Conservation (phyloP, 208 protist species). For the Leishmania mexicana region DNA sequence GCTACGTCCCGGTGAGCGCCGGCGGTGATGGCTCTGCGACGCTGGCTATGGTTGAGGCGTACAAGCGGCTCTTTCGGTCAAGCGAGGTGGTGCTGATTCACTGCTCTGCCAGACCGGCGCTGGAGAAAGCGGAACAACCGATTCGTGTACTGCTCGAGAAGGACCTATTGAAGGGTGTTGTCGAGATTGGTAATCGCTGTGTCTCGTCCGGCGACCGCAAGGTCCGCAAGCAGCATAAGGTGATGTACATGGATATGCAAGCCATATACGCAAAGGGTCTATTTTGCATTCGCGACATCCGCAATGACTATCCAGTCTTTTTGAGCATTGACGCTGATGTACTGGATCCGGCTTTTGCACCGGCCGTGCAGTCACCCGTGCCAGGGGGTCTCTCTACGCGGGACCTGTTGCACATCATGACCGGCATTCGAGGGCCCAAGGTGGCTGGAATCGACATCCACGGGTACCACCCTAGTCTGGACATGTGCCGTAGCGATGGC, state of each 20-base stretch:
- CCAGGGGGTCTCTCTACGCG: slow-evolving; percentile 75
- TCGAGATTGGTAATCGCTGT: slow-evolving; percentile 79
- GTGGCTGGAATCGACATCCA: slow-evolving; percentile 83
- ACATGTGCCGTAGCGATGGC: slow-evolving; percentile 60
- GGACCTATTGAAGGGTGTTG: slow-evolving; percentile 69
- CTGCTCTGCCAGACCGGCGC: slow-evolving; percentile 57
- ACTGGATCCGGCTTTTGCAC: slow-evolving; percentile 80
- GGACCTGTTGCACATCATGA: slow-evolving; percentile 81
- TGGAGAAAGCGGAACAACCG: slow-evolving; percentile 41
- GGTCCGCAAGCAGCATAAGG: slow-evolving; percentile 76
- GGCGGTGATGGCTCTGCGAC: slow-evolving; percentile 78
- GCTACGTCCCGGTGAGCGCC: slow-evolving; percentile 76
- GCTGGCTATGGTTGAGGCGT: slow-evolving; percentile 75
- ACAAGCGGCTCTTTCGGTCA: slow-evolving; percentile 73
- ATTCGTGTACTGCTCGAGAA: slow-evolving; percentile 77
- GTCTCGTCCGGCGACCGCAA: slow-evolving; percentile 67
- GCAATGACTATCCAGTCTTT: slow-evolving; percentile 87
- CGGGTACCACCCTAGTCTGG: slow-evolving; percentile 65
- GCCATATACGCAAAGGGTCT: slow-evolving; percentile 86
- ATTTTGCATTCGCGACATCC: slow-evolving; percentile 85
- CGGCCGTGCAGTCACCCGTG: slow-evolving; percentile 54
- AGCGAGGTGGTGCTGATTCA: slow-evolving; percentile 84
- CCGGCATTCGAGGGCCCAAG: slow-evolving; percentile 73
- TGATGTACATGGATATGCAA: slow-evolving; percentile 89
- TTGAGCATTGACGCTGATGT: slow-evolving; percentile 80